Base-by-base conservation (phyloP, 768 basidiomycete species). In the Kwoniella mangroviensis region DNA sequence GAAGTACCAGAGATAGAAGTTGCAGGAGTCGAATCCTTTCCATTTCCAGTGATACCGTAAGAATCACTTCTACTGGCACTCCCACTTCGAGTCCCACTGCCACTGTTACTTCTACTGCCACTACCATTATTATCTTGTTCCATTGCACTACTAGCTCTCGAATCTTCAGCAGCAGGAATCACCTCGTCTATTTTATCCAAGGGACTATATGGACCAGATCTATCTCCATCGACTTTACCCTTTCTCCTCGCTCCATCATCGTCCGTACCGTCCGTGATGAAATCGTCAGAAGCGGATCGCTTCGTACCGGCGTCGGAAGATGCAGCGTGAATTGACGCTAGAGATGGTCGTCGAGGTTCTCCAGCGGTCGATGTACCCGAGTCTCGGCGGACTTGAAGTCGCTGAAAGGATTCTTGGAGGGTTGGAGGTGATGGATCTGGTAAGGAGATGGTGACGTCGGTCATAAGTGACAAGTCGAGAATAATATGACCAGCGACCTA, bases 401-500 rank as follows among this genome's bases (percentile, higher is more conserved):
- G 58, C 42, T 73, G 65, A 51, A 72, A 71, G 0, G 70, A 72
- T 54, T 72, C 59, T 57, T 74, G 70, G 1, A 75, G 57, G 21
- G 72, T 64, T 4, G 73, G 73, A 11, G 65, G 53, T 21, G 52
- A 53, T 10, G 75, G 67, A 56, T 68, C 52, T 2, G 76, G 79
- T 11, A 79, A 57, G 1, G 91, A 91, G 64, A 93, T 89, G 41
- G 89, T 87, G 49, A 91, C 85, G 45, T 90, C 89, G 63, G 85
- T 85, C 60, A 97, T 84, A 74, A 86, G 88, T 76, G 86, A 88
- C 58, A 96, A 83, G 84, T 96, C 94, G 73, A 95, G 83, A 77
- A 96, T 89, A 67, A 96, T 85, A 76, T 95, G 90, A 45, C 94
- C 94, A 17, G 89, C 89, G 64, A 95, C 88, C 79, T 80, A 17